Percentiles rank a stretch among this genome's conserved stretches.
Evolutionary conservation across 306 rosid species (phyloP).

Genomic region (Prunus mume): DNA sequence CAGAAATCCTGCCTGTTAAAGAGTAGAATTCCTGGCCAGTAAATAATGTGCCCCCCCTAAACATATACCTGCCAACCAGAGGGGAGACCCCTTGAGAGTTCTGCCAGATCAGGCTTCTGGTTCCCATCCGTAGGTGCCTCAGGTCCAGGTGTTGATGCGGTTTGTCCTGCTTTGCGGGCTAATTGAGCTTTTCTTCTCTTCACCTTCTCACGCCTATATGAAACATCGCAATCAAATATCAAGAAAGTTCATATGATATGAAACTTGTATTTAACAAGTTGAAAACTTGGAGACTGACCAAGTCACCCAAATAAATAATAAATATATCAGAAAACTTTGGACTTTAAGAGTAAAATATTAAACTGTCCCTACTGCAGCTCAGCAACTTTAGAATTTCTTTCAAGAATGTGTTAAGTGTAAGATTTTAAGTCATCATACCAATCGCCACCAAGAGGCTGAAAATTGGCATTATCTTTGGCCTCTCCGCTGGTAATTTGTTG

Average conservation of each 20-base stretch:
- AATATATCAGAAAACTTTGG: background rate
- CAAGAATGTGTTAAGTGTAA: background rate
- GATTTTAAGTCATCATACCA: constrained; percentile 51
- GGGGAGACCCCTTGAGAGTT: constrained; percentile 69
- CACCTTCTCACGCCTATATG: constrained; percentile 78
- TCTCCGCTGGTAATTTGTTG: constrained; percentile 92
- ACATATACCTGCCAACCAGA: constrained; percentile 78
- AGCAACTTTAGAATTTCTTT: background rate
- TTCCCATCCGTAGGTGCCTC: constrained; percentile 39
- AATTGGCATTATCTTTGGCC: constrained; percentile 93
- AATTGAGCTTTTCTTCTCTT: constrained; percentile 75
- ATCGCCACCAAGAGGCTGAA: constrained; percentile 94
- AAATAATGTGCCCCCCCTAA: background rate
- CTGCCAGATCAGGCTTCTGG: constrained; percentile 52
- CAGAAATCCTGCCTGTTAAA: background rate
- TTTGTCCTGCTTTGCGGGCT: constrained; percentile 41
- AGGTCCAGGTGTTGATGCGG: constrained; percentile 8
- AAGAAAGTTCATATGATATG: background rate
- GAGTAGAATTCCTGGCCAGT: background rate
- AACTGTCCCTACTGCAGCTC: background rate
- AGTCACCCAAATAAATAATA: background rate
- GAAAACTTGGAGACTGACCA: background rate
- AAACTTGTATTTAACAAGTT: background rate
- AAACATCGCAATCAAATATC: background rate
- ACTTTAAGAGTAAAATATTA: background rate